Evolutionary conservation across 177 flowering plant species (phyloP), one percentile per base, ranked within the genome.

Genomic region (Telopea speciosissima): DNA sequence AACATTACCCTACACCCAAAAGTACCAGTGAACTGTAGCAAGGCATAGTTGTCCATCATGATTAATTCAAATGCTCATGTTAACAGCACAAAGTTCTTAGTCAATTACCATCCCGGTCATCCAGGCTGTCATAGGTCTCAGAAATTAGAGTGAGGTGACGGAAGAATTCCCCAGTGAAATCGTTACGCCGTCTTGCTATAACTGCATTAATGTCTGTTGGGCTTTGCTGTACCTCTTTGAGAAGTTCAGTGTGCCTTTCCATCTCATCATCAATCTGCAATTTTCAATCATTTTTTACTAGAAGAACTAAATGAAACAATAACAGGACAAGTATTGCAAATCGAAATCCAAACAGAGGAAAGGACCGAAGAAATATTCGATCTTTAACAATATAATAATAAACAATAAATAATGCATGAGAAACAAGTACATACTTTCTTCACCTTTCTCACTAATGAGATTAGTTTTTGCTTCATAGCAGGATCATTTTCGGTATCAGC

Each of bases 251-350:
- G 72, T 91, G 91, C 58, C 70, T 84, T 69, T 89, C 91, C 88
- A 93, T 89, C 73, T 93, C 98, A 70, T 89, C 90, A 79, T 93
- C 97, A 83, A 93, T 85, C 97, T 93, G 88, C 85, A 87, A 81
- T 65, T 66, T 76, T 79, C 74, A 75, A 33, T 72, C 80, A 78
- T 68, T 72, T 36, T 33, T 36, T 74, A 65, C 71, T 73, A 76
- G 74, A 16, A 70, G 21, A 67, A 61, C 28, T 24, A 42, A 68
- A 62, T 21, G 52, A 49, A 54, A 0, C 16, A 28, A 12, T 6
- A 8, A 22, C 22, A 36, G 17, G 70, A 52, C 42, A 28, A 73
- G 65, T 66, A 33, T 52, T 8, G 58, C 13, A 65, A 23, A 65
- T 64, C n/a, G 28, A 70, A 26, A 72, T 45, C 61, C 19, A 62